Evolutionary conservation across 176 grass and related monocot species (phyloP), one percentile per base, ranked within the genome.

Genomic region (Dactylis glomerata): DNA sequence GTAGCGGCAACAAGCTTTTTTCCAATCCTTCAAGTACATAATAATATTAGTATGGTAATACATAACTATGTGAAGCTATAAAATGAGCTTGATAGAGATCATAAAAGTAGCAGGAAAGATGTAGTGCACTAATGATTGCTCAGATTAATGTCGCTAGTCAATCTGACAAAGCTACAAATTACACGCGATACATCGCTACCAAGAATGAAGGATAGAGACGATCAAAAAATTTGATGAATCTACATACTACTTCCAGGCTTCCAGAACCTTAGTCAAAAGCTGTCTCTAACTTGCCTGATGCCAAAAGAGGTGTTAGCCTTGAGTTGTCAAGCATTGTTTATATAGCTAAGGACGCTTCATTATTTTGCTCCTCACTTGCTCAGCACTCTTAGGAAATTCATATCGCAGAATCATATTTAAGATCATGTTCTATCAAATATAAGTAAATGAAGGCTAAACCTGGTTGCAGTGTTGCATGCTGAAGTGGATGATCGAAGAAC

Each of bases 21-120:
- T 90, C 89, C 82, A 90, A 68, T 28, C 92, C 92, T 90, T 85
- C 38, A 80, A 49, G 40, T 32, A 78, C 23, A 85, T 32, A 77
- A 70, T 32, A 67, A 65, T 7, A 16, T 74, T 74, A 22, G 36
- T 32, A 70, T 74, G 27, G 46, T 75, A 79, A 79, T 26, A 73
- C 32, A 78, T 34, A 83, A 73, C 22, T 32, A 85, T 19, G 10
- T 6, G 37, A 19, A 75, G 36, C 10, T 75, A 57, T 19, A 75
- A 46, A 52, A 47, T 22, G 15, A 55, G 6, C 62, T 66, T 52
- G 37, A 63, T 79, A 56, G 4, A 78, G 20, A 74, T 19, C 1
- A 31, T 8, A 23, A 32, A 78, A 77, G 2, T 10, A 28, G 30
- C 58, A 30, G 24, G 26, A 62, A 5, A 31, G 26, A 7, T 31